phyloP scores from a whole-genome alignment of 2,329 filamentous ascomycete genomes.

The Nemania diffusa region DNA sequence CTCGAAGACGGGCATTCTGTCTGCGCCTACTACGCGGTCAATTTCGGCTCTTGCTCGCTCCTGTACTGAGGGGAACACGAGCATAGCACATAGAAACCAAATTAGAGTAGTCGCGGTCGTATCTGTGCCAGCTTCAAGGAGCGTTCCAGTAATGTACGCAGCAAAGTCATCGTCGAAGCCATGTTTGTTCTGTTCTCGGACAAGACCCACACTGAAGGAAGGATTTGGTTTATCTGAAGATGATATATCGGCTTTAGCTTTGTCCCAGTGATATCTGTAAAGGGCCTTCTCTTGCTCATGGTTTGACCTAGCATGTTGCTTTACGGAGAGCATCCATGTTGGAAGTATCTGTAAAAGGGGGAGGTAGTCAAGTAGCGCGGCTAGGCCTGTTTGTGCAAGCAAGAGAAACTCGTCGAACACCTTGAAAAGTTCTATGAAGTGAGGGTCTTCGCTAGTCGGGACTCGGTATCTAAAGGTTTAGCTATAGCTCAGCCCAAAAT shows the following conservation, averaged over 20 bases:
- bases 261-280: constrained; percentile 29
- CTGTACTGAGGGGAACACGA: constrained; percentile 60
- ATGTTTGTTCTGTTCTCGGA: constrained; percentile 45
- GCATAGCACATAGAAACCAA: constrained; percentile 60
- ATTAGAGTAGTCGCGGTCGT: constrained; percentile 58
- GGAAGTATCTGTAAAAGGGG: constrained; percentile 27
- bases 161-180: constrained; percentile 50
- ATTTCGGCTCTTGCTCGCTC: constrained; percentile 62
- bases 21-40: constrained; percentile 61
- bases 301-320: constrained; percentile 17
- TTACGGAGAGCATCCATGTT: constrained; percentile 21
- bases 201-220: constrained; percentile 42
- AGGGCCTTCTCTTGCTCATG: constrained; percentile 21
- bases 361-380: constrained; percentile 29
- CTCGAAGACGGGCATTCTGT: constrained; percentile 59
- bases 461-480: constrained; percentile 18
- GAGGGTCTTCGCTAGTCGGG: constrained; percentile 49
- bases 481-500: background rate
- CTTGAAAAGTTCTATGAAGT: constrained; percentile 55
- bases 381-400: constrained; percentile 28
- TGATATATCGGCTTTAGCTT: constrained; percentile 15
- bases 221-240: constrained; percentile 33
- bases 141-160: constrained; percentile 45
- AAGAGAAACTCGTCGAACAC: constrained; percentile 29
- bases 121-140: constrained; percentile 51